A percentile compares a stretch with the other conserved stretches of the same genome.
phyloP scores from a whole-genome alignment of 176 grass and related monocot genomes.

The Metroxylon sagu region DNA sequence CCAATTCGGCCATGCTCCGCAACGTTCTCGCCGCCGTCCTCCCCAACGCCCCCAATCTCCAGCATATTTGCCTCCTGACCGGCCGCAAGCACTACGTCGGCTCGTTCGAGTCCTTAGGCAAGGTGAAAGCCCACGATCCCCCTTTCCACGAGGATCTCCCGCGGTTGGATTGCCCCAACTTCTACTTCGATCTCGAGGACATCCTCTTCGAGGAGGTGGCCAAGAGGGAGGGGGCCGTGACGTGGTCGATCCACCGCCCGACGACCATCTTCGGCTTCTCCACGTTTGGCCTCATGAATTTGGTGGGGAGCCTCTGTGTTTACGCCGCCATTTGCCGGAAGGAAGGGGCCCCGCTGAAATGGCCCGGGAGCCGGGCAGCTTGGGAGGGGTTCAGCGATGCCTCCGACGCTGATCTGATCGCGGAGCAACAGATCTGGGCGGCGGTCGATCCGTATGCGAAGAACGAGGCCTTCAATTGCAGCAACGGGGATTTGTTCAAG shows the following conservation, averaged over 20 bases:
- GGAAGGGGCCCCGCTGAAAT: slow-evolving; percentile 2
- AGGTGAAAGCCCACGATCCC: slow-evolving; percentile 19
- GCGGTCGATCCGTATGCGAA: slow-evolving; percentile 13
- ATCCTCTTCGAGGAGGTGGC: slow-evolving; percentile 32
- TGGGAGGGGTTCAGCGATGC: slow-evolving; percentile 15
- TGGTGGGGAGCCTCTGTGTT: background rate
- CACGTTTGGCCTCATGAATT: background rate
- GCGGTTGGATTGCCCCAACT: slow-evolving; percentile 32
- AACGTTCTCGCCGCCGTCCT: slow-evolving; percentile 54
- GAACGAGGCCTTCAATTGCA: slow-evolving; percentile 21
- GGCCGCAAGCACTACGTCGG: slow-evolving; percentile 61
- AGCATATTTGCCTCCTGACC: slow-evolving; percentile 69
- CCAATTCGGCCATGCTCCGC: slow-evolving; percentile 19
- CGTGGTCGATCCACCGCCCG: slow-evolving; percentile 49
- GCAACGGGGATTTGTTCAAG: slow-evolving; percentile 18
- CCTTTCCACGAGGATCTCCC: slow-evolving; percentile 52
- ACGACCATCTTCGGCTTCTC: slow-evolving; percentile 17
- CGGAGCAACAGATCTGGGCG: slow-evolving; percentile 22
- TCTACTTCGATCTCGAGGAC: slow-evolving; percentile 61
- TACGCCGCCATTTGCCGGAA: slow-evolving; percentile 15
- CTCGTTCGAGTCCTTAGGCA: slow-evolving; percentile 27
- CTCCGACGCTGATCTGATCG: slow-evolving; percentile 17
- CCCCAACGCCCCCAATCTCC: slow-evolving; percentile 31
- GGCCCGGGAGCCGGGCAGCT: background rate
- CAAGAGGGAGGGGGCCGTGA: slow-evolving; percentile 32